A percentile compares a stretch with the other conserved stretches of the same genome.
These are phyloP conservation scores for Eucalyptus viminalis DNA, from an alignment of 345 rosid species.

Conservation along the genomic window DNA sequence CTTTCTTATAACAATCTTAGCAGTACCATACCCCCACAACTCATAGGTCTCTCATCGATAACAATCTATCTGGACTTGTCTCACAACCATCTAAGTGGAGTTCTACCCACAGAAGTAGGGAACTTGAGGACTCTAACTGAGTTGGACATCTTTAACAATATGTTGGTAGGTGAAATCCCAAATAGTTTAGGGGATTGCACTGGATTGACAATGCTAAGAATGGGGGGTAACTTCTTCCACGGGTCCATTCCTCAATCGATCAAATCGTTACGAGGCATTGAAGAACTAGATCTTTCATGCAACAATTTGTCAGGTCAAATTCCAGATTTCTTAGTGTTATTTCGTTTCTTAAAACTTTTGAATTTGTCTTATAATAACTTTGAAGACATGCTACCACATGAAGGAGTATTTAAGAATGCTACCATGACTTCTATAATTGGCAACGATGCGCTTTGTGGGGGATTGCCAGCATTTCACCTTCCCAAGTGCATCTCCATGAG, in stretches of 20 bases:
- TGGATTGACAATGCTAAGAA: rapidly evolving
- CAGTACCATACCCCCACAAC: neutral
- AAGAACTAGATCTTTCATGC: neutral
- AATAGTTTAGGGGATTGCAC: neutral
- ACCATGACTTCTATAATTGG: neutral
- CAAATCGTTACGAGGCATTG: rapidly evolving
- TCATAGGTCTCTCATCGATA: neutral
- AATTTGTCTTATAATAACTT: neutral
- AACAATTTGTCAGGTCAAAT: neutral
- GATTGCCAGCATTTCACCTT: neutral
- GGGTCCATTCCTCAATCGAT: neutral
- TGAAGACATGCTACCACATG: neutral
- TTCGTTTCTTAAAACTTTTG: neutral
- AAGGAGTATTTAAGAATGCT: neutral
- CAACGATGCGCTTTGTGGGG: rapidly evolving
- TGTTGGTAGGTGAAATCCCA: neutral
- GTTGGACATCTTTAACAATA: neutral
- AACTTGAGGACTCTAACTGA: rapidly evolving
- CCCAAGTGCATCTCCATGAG: neutral
- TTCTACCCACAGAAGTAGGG: neutral
- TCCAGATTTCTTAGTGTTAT: rapidly evolving
- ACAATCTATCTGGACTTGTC: neutral
- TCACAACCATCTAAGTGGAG: neutral
- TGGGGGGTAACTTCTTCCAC: neutral
- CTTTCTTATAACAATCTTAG: neutral